Evolutionary conservation across 805 yeast species (phyloP).

Genomic region (Yarrowia sp.): DNA sequence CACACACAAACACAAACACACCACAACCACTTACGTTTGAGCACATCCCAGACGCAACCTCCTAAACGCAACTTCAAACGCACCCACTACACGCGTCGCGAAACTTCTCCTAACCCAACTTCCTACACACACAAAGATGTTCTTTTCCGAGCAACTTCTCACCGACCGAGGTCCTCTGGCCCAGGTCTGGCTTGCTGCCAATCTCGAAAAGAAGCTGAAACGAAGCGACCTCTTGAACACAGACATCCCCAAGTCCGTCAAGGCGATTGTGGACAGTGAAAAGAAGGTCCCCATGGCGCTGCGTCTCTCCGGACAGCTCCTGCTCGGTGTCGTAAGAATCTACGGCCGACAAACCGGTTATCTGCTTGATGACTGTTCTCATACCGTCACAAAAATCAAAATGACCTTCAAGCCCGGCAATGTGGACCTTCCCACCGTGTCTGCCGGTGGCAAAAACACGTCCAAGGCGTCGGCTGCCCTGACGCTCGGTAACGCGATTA

Average conservation of each 20-base stretch:
- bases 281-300: conserved; percentile 63
- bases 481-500: conserved; percentile 71
- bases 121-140: conserved; percentile 39
- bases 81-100: conserved; percentile 1
- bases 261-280: conserved; percentile 56
- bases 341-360: conserved; percentile 83
- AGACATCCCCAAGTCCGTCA: conserved; percentile 62
- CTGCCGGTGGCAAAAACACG: not conserved
- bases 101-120: not conserved
- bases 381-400: conserved; percentile 67
- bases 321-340: conserved; percentile 83
- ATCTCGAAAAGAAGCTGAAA: conserved; percentile 72
- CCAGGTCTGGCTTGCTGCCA: conserved; percentile 90
- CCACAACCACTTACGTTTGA: not conserved
- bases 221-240: conserved; percentile 71
- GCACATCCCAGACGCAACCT: conserved; percentile 6
- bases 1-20: not conserved
- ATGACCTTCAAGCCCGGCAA: conserved; percentile 44
- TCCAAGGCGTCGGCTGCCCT: conserved; percentile 41
- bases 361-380: conserved; percentile 77
- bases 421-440: conserved; percentile 47
- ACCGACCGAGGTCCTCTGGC: conserved; percentile 81
- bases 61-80: not conserved
- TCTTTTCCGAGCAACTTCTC: conserved; percentile 51
- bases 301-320: conserved; percentile 78